Base-by-base conservation (phyloP, 176 grass and related monocot species). In the Otatea glauca region DNA sequence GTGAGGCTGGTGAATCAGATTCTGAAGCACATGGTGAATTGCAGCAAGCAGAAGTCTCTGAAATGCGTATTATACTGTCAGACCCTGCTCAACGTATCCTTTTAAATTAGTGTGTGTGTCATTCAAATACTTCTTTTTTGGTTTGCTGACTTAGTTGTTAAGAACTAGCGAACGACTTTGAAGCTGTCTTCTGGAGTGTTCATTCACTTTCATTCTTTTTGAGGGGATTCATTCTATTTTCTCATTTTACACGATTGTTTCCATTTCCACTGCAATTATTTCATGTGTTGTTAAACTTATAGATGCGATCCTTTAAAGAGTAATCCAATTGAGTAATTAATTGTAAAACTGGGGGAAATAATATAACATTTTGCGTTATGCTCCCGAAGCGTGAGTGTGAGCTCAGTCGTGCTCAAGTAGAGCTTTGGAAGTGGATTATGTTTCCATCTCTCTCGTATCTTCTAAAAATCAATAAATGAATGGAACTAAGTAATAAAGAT, bases 51-150 rank as follows among this genome's bases (percentile, higher is more conserved):
- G 94, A 78, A 73, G 68, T 96, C 50, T 87, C 77, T 79, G 91
- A 99, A 75, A 92, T 99, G 93, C 90, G 88, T 35, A 88, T 99
- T 79, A 71, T 99, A 71, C 91, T 74, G 44, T 87, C 93, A 68
- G 93, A 99, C 17, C 75, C 89, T 73, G 81, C 60, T 60, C 91
- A 96, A 89, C 48, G 96, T 99, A 99, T 92, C 92, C 88, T 88
- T 86, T 35, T 55, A 51, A 73, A 77, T 58, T 64, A 13, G 9
- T 35, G 1, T 29, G 1, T 29, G 29, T 9, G n/a, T 32, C 21
- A 12, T 39, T 62, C 4, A 39, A 53, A 20, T 34, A 50, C 18
- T 51, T 38, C 41, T 63, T 9, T 61, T 79, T 14, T 29, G 29
- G 29, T 29, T 29, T 29, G 29, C 29, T 29, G 29, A 29, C 73